Evolutionary conservation across 1,284 basidiomycete species (phyloP), one percentile per base, ranked within the genome.

Genomic region (Volvariella surrecta): DNA sequence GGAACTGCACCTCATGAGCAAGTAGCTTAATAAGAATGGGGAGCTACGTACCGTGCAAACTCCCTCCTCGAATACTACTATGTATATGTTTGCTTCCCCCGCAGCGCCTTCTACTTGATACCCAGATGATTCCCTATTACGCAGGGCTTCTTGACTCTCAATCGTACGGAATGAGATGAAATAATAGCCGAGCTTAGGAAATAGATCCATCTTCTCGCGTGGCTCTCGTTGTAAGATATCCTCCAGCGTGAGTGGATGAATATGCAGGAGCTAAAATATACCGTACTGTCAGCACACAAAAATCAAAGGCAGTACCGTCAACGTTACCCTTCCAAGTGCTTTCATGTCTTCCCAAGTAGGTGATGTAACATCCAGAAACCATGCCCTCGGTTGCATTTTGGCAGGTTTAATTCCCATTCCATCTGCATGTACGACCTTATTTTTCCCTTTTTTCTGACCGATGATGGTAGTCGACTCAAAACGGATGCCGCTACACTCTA

Each of bases 211-310:
- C 63, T 98, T 98, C 62, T 97, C 94, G 28, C 92, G 77, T 15
- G 89, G 85, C 50, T 98, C 93, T 62, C 90, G 85, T 50, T 93
- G 89, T n/a, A 98, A 64, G 28, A 97, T 91, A 65, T 98, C 94
- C 62, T 98, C 94, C 11, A 97, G 74, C 0, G 94, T 97, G 16
- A 97, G 71, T 0, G 94, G 94, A 61, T 98, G 94, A 1, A 98
- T 73, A 42, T 90, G 89, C 19, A 97, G 72, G 15, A 91, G 63
- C 89, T 91, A 51, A 13, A 15, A 21, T 19, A 45, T n/a, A 13
- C 10, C 39, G 17, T 39, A 32, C 39, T 40, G 39, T 43, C 28
- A 45, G 16, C 34, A 11, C 15, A n/a, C n/a, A n/a, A n/a, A n/a
- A n/a, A n/a, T n/a, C n/a, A n/a, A n/a, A n/a, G n/a, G 43, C 11